These are phyloP conservation scores for Pichia gijzeniarum DNA, from an alignment of 805 yeast genomes.

Conservation along the genomic window DNA sequence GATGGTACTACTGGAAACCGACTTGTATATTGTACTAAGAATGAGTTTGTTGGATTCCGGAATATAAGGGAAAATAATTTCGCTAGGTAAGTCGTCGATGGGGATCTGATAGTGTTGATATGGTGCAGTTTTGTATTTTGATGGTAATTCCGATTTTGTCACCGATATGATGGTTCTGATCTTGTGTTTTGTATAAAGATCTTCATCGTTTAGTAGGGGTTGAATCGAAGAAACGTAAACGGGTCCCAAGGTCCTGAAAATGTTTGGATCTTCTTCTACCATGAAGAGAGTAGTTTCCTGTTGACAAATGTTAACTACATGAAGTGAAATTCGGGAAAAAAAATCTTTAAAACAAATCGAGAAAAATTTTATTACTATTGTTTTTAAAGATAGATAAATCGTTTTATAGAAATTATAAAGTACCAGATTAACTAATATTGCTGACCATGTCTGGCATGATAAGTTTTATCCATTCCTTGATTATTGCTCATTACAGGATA, in stretches of 20 bases:
- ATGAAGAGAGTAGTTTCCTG: too few species aligned
- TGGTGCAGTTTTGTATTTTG: slow-evolving; percentile 33
- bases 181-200: slow-evolving; percentile 43
- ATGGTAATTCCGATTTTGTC: slow-evolving; percentile 57
- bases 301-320: too few species aligned
- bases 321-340: too few species aligned
- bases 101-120: slow-evolving; percentile 56
- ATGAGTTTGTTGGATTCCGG: slow-evolving; percentile 61
- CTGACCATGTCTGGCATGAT: slow-evolving; percentile 4
- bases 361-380: background rate
- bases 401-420: background rate
- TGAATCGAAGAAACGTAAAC: slow-evolving; percentile 69
- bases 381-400: background rate
- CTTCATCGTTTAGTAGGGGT: slow-evolving; percentile 50
- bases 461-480: slow-evolving; percentile 3
- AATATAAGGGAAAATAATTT: slow-evolving; percentile 59
- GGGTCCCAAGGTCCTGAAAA: slow-evolving; percentile 66
- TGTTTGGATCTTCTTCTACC: slow-evolving; percentile 11
- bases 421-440: background rate
- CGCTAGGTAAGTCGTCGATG: slow-evolving; percentile 64
- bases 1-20: slow-evolving; percentile 13
- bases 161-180: slow-evolving; percentile 72
- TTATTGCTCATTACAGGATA: background rate
- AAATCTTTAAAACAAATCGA: too few species aligned
- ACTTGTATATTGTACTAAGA: slow-evolving; percentile 49